These are phyloP conservation scores for Pinus taeda DNA, from an alignment of 75 land plant genomes.

Conservation along the genomic window DNA sequence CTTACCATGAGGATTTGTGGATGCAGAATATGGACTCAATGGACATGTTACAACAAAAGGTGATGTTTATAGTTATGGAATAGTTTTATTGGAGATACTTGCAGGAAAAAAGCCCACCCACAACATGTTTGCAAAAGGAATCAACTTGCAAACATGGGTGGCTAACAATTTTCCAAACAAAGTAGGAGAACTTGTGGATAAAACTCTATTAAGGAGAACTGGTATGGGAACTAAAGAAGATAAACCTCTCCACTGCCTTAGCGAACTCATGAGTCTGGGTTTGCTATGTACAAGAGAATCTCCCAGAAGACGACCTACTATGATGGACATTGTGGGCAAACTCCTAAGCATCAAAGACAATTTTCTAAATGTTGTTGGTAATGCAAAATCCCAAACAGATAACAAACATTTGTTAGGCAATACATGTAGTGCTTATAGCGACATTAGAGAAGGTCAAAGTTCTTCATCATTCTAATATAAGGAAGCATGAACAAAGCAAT, in stretches of 20 bases:
- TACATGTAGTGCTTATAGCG: neutral
- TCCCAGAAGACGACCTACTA: conserved; percentile 19
- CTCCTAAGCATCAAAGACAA: neutral
- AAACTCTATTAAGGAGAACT: neutral
- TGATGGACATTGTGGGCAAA: conserved; percentile 19
- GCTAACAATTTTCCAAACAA: neutral
- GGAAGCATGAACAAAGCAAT: neutral
- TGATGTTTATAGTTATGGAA: conserved; percentile 5
- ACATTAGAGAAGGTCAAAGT: neutral
- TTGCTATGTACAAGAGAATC: conserved; percentile 10
- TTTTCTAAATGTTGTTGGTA: neutral
- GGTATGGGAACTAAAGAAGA: neutral
- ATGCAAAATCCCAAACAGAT: neutral
- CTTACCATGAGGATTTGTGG: neutral
- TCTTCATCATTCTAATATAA: neutral
- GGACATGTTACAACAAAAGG: neutral
- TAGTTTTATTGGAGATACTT: neutral
- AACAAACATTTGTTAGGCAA: neutral
- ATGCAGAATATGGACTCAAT: neutral
- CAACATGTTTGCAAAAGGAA: neutral
- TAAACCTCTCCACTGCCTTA: neutral
- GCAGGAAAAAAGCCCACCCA: neutral
- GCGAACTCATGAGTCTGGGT: neutral
- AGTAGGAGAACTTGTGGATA: neutral
- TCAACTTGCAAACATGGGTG: conserved; percentile 1